These are phyloP conservation scores for Oryza officinalis DNA, from an alignment of 176 grass and related monocot species.

Conservation along the genomic window DNA sequence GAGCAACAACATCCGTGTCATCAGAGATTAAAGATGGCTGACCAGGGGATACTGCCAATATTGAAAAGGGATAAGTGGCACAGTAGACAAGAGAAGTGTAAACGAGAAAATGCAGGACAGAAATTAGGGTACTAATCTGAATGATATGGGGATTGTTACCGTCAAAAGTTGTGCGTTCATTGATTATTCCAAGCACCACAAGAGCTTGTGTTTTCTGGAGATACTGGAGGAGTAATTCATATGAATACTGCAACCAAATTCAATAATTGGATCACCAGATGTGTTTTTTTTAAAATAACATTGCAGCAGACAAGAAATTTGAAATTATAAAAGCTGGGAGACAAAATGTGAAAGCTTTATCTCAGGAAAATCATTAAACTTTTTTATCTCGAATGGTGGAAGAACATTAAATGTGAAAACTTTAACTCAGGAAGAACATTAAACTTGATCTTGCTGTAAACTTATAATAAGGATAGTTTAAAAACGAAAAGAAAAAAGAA, in stretches of 20 bases:
- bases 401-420: too few species aligned
- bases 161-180: slow-evolving; percentile 92
- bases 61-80: slow-evolving; percentile 33
- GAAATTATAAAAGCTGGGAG: not conserved
- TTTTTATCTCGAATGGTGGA: too few species aligned
- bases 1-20: slow-evolving; percentile 78
- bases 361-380: too few species aligned
- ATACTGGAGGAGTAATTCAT: slow-evolving; percentile 86
- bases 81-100: slow-evolving; percentile 29
- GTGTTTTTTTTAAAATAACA: slow-evolving; percentile 26
- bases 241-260: slow-evolving; percentile 79
- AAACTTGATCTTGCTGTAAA: not conserved
- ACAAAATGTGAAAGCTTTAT: not conserved
- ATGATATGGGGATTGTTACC: slow-evolving; percentile 44
- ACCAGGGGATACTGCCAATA: slow-evolving; percentile 69
- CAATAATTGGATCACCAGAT: not conserved
- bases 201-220: slow-evolving; percentile 89
- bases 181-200: slow-evolving; percentile 86
- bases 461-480: not conserved
- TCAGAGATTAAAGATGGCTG: slow-evolving; percentile 84
- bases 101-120: slow-evolving; percentile 30
- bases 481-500: not conserved
- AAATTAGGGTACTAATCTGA: not conserved
- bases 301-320: slow-evolving; percentile 22
- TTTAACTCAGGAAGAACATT: not conserved